Evolutionary conservation across 2,329 filamentous ascomycete genomes (phyloP), one percentile per base, ranked within the genome.

Genomic region (Alternaria panax): DNA sequence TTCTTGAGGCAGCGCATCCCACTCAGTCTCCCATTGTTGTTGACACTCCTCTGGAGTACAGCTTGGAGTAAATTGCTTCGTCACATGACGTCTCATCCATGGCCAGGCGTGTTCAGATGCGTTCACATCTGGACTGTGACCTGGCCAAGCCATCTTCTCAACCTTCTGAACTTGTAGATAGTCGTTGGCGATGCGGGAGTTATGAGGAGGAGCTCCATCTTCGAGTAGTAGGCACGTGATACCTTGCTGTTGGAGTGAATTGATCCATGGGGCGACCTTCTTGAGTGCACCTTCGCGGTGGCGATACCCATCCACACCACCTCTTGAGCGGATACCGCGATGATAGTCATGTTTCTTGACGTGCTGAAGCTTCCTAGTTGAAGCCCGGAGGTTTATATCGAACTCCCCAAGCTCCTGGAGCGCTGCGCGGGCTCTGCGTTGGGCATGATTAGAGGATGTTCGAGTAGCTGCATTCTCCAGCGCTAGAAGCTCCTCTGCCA

Each of bases 31-130:
- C 34, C 16, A 36, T 18, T 36, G 34, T 18, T 36, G 3, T 18
- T 18, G 3, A 8, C 16, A n/a, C 16, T 36, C 16, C 16, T 36
- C 58, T 27, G 51, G 12, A 40, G 16, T 36, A 36, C 16, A n/a
- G 4, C 2, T 6, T 1, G 34, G 34, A 7, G 16, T n/a, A 16
- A 36, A 36, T 3, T 36, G 45, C 14, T 20, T 12, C 14, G 30
- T 16, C 50, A 24, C 48, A 60, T 25, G 27, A 47, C 34, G 40
- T 50, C 8, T 43, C 30, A 41, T 36, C 59, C 41, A 59, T 27
- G 51, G 55, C 60, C 36, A 63, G 36, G 57, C 53, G 38, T 63
- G 57, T 42, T 63, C 32, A 34, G 36, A 41, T 43, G 60, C 54
- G 28, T 63, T 63, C 9, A 59, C 46, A 25, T 63, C 43, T 12